A percentile compares a stretch with the other conserved stretches of the same genome.
Evolutionary conservation across 2,329 filamentous ascomycete species (phyloP).

Genomic region (Penicillium digitatum): DNA sequence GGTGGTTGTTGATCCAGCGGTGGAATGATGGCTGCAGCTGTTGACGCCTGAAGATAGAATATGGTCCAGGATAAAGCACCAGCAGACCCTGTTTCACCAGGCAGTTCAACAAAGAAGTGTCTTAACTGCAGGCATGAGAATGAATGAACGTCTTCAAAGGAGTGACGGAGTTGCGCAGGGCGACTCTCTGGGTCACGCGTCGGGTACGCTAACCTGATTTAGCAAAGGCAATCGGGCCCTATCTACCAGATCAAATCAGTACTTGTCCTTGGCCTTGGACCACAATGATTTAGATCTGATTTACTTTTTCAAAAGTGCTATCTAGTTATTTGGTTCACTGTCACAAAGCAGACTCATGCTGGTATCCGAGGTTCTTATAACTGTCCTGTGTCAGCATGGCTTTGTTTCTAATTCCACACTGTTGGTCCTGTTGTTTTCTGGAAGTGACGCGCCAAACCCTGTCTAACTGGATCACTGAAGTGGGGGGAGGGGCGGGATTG

Average conservation of each 20-base stretch:
- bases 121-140: constrained; percentile 7
- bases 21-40: background rate
- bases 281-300: background rate
- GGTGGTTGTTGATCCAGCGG: constrained; percentile 8
- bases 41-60: background rate
- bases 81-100: constrained; percentile 6
- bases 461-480: background rate
- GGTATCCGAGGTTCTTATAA: background rate
- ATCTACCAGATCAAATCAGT: background rate
- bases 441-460: background rate
- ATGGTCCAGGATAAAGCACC: background rate
- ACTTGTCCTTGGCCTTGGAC: background rate
- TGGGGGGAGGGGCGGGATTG: constrained; percentile 4
- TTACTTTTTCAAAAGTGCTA: background rate
- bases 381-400: constrained; percentile 1
- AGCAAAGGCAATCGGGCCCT: constrained; percentile 6
- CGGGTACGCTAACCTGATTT: constrained; percentile 35
- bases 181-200: constrained; percentile 38
- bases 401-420: constrained; percentile 3
- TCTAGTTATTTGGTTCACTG: background rate
- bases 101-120: constrained; percentile 8
- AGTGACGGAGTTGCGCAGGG: constrained; percentile 29
- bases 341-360: background rate
- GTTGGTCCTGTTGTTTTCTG: constrained; percentile 1
- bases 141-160: constrained; percentile 16